Conservation (phyloP, 2,329 filamentous ascomycete species). For the Aspergillus aculeatinus region DNA sequence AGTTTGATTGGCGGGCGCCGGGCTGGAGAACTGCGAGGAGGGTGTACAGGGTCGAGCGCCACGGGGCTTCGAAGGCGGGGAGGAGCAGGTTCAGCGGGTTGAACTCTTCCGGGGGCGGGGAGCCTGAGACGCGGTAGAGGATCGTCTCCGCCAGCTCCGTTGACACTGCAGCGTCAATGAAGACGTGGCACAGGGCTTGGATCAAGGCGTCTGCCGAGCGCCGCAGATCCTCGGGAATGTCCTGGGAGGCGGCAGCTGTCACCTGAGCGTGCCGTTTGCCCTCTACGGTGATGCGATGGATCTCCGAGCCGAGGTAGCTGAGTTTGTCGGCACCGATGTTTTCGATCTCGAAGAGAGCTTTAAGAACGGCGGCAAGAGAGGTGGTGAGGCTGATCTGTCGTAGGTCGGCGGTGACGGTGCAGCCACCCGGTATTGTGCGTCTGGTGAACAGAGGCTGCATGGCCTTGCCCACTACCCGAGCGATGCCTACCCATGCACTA, state of each 20-base stretch:
- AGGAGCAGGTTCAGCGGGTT: slow-evolving; percentile 2
- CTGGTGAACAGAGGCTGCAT: not conserved
- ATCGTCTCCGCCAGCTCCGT: not conserved
- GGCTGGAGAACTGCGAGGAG: not conserved
- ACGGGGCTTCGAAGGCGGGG: slow-evolving; percentile 1
- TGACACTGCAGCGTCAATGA: not conserved
- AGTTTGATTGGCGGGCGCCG: not conserved
- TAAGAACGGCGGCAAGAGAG: not conserved
- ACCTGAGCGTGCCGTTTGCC: not conserved
- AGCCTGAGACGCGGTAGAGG: not conserved
- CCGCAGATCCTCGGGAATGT: not conserved
- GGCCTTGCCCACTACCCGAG: not conserved
- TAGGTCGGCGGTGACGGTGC: not conserved
- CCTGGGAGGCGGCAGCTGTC: not conserved
- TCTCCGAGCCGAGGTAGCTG: not conserved
- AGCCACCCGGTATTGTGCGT: not conserved
- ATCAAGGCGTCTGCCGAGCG: not conserved
- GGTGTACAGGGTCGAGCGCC: not conserved
- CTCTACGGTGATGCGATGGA: not conserved
- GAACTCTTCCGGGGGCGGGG: slow-evolving; percentile 1
- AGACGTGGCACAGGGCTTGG: not conserved
- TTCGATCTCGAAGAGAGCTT: not conserved
- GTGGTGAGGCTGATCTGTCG: not conserved
- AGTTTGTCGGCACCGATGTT: not conserved
- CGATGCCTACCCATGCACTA: not conserved